phyloP scores from a whole-genome alignment of 352 stramenopile species.

The Globisporangium carolinianum region DNA sequence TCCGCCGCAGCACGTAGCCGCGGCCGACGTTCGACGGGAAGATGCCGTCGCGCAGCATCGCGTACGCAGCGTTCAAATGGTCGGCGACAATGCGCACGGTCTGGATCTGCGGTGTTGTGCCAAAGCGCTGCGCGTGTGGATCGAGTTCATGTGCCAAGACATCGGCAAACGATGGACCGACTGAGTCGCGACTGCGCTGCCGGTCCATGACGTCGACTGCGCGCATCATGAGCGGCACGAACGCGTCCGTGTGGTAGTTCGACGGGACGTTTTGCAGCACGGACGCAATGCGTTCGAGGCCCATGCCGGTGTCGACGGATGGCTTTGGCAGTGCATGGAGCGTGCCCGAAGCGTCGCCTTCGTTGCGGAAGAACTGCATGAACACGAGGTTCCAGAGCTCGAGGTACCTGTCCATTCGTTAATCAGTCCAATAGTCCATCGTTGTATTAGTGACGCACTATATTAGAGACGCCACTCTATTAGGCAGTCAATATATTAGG shows the following conservation, averaged over 20 bases:
- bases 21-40: constrained; percentile 94
- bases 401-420: constrained; percentile 57
- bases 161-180: constrained; percentile 20
- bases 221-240: constrained; percentile 84
- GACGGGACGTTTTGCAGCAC: constrained; percentile 93
- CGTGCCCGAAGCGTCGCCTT: constrained; percentile 40
- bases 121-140: constrained; percentile 33
- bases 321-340: constrained; percentile 84
- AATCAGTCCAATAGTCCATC: constrained; percentile 49
- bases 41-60: constrained; percentile 91
- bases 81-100: constrained; percentile 90
- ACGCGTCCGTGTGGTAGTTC: constrained; percentile 97
- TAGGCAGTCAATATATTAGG: too few species aligned
- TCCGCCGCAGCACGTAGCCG: constrained; percentile 94
- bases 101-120: constrained; percentile 43
- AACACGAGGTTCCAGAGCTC: constrained; percentile 99
- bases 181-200: constrained; percentile 7
- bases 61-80: constrained; percentile 94
- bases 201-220: constrained; percentile 41
- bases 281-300: constrained; percentile 92
- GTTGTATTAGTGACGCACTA: constrained; percentile 2
- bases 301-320: constrained; percentile 97
- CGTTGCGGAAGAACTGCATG: constrained; percentile 95
- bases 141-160: constrained; percentile 41
- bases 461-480: too few species aligned